Conservation (phyloP, 2,329 filamentous ascomycete species). For the Aspergillus proliferans region DNA sequence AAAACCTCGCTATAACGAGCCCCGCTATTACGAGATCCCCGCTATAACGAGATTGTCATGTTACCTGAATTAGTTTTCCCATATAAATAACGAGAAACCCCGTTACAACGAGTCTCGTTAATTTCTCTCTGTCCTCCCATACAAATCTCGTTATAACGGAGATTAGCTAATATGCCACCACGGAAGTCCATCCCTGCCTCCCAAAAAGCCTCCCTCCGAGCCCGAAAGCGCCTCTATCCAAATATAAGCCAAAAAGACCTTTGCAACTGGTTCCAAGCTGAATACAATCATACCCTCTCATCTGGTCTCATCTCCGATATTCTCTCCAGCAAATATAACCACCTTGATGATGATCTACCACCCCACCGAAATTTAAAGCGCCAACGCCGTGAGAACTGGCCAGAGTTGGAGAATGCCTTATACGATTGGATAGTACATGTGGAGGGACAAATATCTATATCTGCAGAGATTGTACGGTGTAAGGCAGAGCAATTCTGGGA, state of each 20-base stretch:
- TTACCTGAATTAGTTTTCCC: too few relatives aligned
- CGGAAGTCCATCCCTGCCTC: not conserved
- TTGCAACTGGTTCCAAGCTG: not conserved
- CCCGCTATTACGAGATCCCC: too few relatives aligned
- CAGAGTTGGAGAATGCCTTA: not conserved
- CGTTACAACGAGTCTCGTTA: not conserved
- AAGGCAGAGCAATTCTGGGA: not conserved
- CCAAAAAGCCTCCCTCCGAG: not conserved
- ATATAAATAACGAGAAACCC: not conserved
- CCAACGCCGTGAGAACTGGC: not conserved
- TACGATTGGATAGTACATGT: not conserved
- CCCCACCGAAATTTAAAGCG: not conserved
- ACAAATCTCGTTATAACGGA: not conserved
- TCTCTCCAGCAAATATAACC: not conserved
- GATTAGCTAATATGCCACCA: not conserved
- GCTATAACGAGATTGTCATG: too few relatives aligned
- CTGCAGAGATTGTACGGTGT: not conserved
- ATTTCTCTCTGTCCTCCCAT: not conserved
- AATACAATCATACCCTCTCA: not conserved
- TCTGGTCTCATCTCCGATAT: not conserved
- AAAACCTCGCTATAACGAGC: too few relatives aligned
- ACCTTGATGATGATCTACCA: not conserved
- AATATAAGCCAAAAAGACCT: not conserved
- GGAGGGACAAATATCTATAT: not conserved
- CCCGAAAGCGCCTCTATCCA: not conserved